Evolutionary conservation across 2,329 filamentous ascomycete species (phyloP).

Genomic region (Claviceps pazoutovae): DNA sequence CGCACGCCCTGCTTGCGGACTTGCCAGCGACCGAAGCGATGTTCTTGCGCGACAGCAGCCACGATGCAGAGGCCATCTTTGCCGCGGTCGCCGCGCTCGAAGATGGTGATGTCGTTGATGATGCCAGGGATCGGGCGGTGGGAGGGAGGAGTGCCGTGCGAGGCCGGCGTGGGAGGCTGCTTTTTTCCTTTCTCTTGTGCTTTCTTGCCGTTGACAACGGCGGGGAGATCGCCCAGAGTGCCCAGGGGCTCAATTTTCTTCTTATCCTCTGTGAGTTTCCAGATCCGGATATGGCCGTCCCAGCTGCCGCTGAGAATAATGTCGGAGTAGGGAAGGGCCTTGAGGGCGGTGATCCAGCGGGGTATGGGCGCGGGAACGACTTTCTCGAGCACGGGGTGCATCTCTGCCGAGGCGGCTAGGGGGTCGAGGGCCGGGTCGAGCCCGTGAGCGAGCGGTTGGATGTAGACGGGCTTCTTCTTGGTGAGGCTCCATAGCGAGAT

Average conservation of each 20-base stretch:
- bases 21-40: constrained; percentile 74
- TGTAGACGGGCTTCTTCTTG: constrained; percentile 89
- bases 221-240: constrained; percentile 35
- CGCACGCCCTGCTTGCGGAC: constrained; percentile 43
- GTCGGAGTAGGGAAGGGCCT: constrained; percentile 79
- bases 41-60: constrained; percentile 75
- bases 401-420: constrained; percentile 60
- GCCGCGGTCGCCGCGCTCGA: constrained; percentile 68
- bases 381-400: constrained; percentile 39
- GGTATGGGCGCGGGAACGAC: constrained; percentile 53
- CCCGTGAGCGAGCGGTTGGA: constrained; percentile 70
- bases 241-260: constrained; percentile 61
- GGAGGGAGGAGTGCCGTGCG: constrained; percentile 3
- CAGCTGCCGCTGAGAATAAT: constrained; percentile 84
- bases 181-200: background rate
- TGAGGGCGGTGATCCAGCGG: constrained; percentile 80
- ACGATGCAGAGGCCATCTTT: constrained; percentile 69
- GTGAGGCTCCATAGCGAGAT: constrained; percentile 77
- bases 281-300: constrained; percentile 73
- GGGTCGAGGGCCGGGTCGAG: constrained; percentile 58
- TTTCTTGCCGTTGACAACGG: constrained; percentile 15
- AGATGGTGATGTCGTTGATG: constrained; percentile 77
- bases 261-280: constrained; percentile 76
- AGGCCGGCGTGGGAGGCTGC: constrained; percentile 6
- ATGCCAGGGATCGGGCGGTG: constrained; percentile 48